A percentile compares a stretch with the other conserved stretches of the same genome.
Evolutionary conservation across 371 early-diverging fungal genomes (phyloP).

Genomic region (Synchytrium microbalum): DNA sequence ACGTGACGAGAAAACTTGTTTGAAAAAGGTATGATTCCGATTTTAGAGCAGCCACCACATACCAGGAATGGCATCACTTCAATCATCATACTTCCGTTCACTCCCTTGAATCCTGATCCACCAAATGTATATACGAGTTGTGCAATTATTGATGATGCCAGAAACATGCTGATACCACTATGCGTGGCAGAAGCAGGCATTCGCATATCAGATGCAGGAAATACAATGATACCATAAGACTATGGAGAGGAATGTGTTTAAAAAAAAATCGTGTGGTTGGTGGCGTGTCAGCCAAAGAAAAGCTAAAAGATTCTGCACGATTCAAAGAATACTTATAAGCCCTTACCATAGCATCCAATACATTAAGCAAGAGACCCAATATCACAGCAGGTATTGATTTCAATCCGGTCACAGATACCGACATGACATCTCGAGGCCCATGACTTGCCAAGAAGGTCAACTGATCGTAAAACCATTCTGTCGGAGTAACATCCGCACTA

Average conservation of each 20-base stretch:
- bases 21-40: neutral
- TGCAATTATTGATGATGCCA: slow-evolving; percentile 3
- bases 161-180: slow-evolving; percentile 90
- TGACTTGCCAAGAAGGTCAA: neutral
- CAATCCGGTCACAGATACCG: neutral
- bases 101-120: slow-evolving; percentile 81
- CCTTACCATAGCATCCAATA: slow-evolving; percentile 86
- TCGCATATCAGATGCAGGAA: slow-evolving; percentile 69
- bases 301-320: neutral
- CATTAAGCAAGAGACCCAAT: slow-evolving; percentile 78
- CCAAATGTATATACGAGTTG: slow-evolving; percentile 60
- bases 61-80: neutral
- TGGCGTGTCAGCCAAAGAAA: neutral
- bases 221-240: slow-evolving; percentile 73
- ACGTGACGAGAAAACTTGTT: slow-evolving; percentile 85
- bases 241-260: slow-evolving; percentile 10
- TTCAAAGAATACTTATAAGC: slow-evolving; percentile 3
- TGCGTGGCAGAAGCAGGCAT: slow-evolving; percentile 71
- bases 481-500: neutral
- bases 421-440: neutral
- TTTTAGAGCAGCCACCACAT: too few relatives aligned
- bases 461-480: neutral
- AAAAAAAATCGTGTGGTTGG: neutral
- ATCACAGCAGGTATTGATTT: slow-evolving; percentile 71
- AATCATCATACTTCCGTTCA: slow-evolving; percentile 74